Evolutionary conservation across 257 asterid genomes (phyloP).

Genomic region (Penstemon eatonii): DNA sequence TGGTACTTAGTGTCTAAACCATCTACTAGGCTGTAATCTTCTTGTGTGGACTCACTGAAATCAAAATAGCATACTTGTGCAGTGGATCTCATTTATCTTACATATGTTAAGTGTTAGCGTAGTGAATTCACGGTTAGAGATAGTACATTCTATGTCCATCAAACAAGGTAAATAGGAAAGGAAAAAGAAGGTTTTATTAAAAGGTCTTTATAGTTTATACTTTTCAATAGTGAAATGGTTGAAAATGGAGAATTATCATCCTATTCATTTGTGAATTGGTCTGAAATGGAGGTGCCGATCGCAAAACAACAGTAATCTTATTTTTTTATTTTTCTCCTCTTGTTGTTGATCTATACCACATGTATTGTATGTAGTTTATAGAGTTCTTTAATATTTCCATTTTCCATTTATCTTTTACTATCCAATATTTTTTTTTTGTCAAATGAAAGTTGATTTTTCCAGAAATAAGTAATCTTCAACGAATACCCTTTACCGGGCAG

Average conservation of each 20-base stretch:
- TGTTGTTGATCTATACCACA: slow-evolving; percentile 6
- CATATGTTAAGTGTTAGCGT: too few relatives aligned
- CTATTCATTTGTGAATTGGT: slow-evolving; percentile 4
- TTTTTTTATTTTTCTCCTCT: background rate
- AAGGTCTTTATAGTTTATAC: slow-evolving; percentile 14
- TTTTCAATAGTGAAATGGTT: slow-evolving; percentile 14
- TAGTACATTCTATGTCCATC: too few relatives aligned
- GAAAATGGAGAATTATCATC: background rate
- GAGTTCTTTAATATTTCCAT: background rate
- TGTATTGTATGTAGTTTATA: too few relatives aligned
- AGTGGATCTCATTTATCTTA: too few relatives aligned
- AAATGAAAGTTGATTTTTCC: background rate
- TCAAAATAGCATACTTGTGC: too few relatives aligned
- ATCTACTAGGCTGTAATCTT: too few relatives aligned
- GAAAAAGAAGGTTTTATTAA: slow-evolving; percentile 9
- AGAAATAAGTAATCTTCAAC: slow-evolving; percentile 21
- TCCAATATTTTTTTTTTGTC: background rate
- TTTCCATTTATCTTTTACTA: background rate
- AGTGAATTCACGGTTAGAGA: too few relatives aligned
- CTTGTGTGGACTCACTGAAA: too few relatives aligned
- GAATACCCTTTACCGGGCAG: slow-evolving; percentile 30
- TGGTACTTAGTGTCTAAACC: too few relatives aligned
- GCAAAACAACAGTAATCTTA: slow-evolving; percentile 9
- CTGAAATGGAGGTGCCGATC: background rate
- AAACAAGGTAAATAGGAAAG: background rate